Conservation (phyloP, 768 basidiomycete genomes). For the Boletus rubescentipes region DNA sequence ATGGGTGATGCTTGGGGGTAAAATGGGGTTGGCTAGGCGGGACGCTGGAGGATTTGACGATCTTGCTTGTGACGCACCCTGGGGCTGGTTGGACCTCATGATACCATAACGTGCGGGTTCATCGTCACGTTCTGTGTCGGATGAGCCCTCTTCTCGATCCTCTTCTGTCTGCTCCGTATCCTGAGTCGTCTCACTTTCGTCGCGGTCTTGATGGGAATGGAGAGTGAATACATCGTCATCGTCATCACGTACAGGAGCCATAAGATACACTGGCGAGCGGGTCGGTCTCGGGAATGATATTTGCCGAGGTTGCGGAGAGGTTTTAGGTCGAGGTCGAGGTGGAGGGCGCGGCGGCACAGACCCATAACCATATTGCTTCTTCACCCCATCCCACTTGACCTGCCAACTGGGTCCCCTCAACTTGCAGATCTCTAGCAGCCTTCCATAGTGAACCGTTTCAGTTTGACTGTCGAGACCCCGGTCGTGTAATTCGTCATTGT, state of each 20-base stretch:
- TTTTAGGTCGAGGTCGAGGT: constrained; percentile 10
- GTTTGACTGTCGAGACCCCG: constrained; percentile 71
- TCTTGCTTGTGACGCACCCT: constrained; percentile 10
- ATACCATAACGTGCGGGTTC: constrained; percentile 8
- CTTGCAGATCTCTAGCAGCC: constrained; percentile 79
- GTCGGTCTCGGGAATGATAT: constrained; percentile 19
- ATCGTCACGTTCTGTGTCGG: constrained; percentile 25
- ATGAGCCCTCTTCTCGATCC: constrained; percentile 8
- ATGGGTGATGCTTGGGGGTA: constrained; percentile 29
- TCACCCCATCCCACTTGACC: constrained; percentile 77
- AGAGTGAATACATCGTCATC: constrained; percentile 44
- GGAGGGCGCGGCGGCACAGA: constrained; percentile 13
- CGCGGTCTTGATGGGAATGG: constrained; percentile 44
- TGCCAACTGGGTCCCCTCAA: constrained; percentile 79
- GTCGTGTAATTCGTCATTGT: constrained; percentile 74
- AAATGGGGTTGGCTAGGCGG: constrained; percentile 23
- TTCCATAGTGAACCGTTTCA: constrained; percentile 80
- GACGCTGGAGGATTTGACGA: constrained; percentile 4
- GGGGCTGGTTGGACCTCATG: constrained; percentile 8
- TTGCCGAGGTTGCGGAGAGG: constrained; percentile 18
- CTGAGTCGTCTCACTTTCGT: constrained; percentile 20
- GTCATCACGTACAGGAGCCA: constrained; percentile 32
- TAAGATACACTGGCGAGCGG: constrained; percentile 25
- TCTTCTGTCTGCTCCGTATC: constrained; percentile 17
- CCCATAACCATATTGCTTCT: constrained; percentile 49